Evolutionary conservation across 768 basidiomycete genomes (phyloP), one percentile per base, ranked within the genome.

Genomic region (Nevesoporus exiguus): DNA sequence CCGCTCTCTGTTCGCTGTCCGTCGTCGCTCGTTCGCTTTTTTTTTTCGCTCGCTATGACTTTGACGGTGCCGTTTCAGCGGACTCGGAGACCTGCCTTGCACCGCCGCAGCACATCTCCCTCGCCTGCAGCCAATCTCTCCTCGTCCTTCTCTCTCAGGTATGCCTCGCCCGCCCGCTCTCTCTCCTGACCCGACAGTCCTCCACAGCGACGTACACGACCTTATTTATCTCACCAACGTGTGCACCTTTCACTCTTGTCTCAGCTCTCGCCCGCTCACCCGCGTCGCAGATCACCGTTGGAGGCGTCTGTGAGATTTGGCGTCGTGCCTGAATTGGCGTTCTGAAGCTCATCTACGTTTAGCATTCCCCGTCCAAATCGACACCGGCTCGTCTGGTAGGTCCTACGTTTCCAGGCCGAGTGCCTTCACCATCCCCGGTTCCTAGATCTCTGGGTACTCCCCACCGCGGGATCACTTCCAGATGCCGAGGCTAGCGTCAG

Each of bases 151-250:
- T 61, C 69, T 1, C 61, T 70, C 41, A 63, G 50, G 69, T 67
- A 51, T 21, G 47, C 24, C 19, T 27, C 10, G 25, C 24, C 24
- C 25, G 11, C 41, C 30, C 34, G 14, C 21, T 5, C 1, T 3
- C 10, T 5, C 24, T 8, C 9, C n/a, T 27, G 5, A 25, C 45
- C 55, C 58, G 65, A 65, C 70, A 54, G 47, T 48, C 15, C 13
- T 47, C 48, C 52, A 54, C 24, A 92, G 89, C 62, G 82, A 86
- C 58, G 79, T 84, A 25, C 80, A 84, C 56, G 91, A 93, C 71
- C 66, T 93, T 69, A 77, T 93, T 54, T 93, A 93, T 61, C 79
- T 90, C 52, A 80, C 84, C 51, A 84, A 92, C 64, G 88, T 89
- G 61, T 70, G 86, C 73, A 8, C 19, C 22, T 6, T 46, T 10